phyloP scores from a whole-genome alignment of 441 rosid species.

The Cnidoscolus chayamansa region DNA sequence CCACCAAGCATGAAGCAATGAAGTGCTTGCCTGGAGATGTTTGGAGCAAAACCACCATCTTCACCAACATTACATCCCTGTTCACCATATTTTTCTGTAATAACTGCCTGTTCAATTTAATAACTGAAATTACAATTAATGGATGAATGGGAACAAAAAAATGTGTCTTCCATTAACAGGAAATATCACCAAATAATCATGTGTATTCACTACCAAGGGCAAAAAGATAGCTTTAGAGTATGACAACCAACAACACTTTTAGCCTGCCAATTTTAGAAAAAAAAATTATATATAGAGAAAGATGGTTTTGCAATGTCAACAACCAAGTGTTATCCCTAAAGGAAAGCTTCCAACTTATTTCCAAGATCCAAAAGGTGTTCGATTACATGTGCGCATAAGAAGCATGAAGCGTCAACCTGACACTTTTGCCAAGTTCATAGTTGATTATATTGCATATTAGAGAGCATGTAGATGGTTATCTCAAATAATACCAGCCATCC shows the following conservation, averaged over 20 bases:
- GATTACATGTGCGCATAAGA: background rate
- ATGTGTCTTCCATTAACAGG: background rate
- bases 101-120: slow-evolving; percentile 71
- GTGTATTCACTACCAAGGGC: background rate
- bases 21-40: slow-evolving; percentile 68
- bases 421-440: background rate
- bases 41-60: slow-evolving; percentile 95
- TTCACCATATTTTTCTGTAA: slow-evolving; percentile 71
- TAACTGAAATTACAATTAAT: slow-evolving; percentile 33
- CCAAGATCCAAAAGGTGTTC: background rate
- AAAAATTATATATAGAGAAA: background rate
- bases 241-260: background rate
- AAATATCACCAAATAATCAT: slow-evolving; percentile 2
- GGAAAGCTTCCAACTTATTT: background rate
- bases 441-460: background rate
- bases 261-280: background rate
- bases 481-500: background rate
- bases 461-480: background rate
- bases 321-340: background rate
- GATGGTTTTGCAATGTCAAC: slow-evolving; percentile 7
- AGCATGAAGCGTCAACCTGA: background rate
- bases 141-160: slow-evolving; percentile 4
- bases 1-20: slow-evolving; percentile 21
- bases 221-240: background rate
- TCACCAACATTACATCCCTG: slow-evolving; percentile 87